phyloP scores from a whole-genome alignment of 495 filamentous ascomycete genomes.

The Tuber umbilicatum region DNA sequence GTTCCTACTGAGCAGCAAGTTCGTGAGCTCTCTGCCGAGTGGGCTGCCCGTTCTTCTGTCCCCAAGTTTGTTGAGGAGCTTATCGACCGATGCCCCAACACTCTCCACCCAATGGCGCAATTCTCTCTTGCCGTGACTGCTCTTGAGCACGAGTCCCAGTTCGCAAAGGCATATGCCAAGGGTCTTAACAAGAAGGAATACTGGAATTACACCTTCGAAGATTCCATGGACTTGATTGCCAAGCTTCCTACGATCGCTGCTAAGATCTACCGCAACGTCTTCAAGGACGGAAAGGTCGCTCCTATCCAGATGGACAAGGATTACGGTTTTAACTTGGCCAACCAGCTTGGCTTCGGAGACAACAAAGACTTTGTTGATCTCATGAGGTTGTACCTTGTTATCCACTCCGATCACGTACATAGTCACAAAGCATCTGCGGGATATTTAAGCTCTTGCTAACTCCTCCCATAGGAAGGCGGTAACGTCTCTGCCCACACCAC shows the following conservation, averaged over 20 bases:
- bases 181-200: slow-evolving; percentile 98
- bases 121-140: slow-evolving; percentile 96
- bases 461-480: slow-evolving; percentile 62
- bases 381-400: slow-evolving; percentile 96
- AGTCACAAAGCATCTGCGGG: neutral
- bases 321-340: slow-evolving; percentile 95
- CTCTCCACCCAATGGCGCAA: slow-evolving; percentile 99
- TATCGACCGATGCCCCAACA: slow-evolving; percentile 96
- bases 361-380: slow-evolving; percentile 98
- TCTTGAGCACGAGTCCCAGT: slow-evolving; percentile 94
- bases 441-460: slow-evolving; percentile 24
- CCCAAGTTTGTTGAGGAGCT: slow-evolving; percentile 98
- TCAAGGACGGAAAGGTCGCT: slow-evolving; percentile 98
- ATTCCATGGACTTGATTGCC: slow-evolving; percentile 99
- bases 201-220: slow-evolving; percentile 98
- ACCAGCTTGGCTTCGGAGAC: slow-evolving; percentile 90
- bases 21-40: slow-evolving; percentile 92
- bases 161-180: slow-evolving; percentile 96
- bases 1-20: slow-evolving; percentile 96
- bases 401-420: slow-evolving; percentile 82
- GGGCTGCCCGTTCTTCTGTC: slow-evolving; percentile 92
- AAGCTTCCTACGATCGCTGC: slow-evolving; percentile 97
- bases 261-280: slow-evolving; percentile 98
- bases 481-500: slow-evolving; percentile 98
- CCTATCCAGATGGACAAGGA: slow-evolving; percentile 96